Base-by-base conservation (phyloP, 2,329 filamentous ascomycete genomes). In the Hypomyces perniciosus region DNA sequence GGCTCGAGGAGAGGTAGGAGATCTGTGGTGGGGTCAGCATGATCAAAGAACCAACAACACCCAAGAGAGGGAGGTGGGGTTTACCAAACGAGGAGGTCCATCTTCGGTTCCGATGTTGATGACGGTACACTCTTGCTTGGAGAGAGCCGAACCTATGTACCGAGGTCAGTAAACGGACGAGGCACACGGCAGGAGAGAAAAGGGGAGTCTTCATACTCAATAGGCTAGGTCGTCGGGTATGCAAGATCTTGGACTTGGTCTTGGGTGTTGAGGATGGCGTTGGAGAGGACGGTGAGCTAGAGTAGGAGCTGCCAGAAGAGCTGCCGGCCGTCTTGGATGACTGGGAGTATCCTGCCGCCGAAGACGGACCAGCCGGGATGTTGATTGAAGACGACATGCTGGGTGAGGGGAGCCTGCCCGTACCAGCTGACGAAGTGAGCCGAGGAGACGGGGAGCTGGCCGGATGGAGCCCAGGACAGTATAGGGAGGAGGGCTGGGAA, bases 31-130 rank as follows among this genome's bases (percentile, higher is more conserved):
- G n/a, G 10, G 38, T 54, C 31, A 45, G 34, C 27, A 39, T 42
- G 8, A 31, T 26, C 13, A 37, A 38, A 34, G 30, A 31, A 3
- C 20, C 20, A 30, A 4, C 20, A 29, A 30, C 41, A n/a, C 26
- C 4, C 2, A 9, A 7, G 12, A 39, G 20, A n/a, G 28, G n/a
- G 12, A 29, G 10, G 7, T 37, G 28, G 30, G 29, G 63, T 83
- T 66, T 71, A 90, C 85, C 71, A 91, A 72, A 49, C 85, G 77
- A 56, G 85, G 84, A 56, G 82, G 79, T n/a, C 83, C 84, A 57
- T 90, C 85, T 27, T 83, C 81, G 56, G 86, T 80, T 39, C 85
- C 86, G 58, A 92, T 82, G 65, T 90, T 88, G 66, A 91, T 83
- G 43, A 90, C 85, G n/a, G 84, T 90, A 62, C 85, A 85, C 68